phyloP scores from a whole-genome alignment of 257 asterid species.

The Ocimum tenuiflorum region DNA sequence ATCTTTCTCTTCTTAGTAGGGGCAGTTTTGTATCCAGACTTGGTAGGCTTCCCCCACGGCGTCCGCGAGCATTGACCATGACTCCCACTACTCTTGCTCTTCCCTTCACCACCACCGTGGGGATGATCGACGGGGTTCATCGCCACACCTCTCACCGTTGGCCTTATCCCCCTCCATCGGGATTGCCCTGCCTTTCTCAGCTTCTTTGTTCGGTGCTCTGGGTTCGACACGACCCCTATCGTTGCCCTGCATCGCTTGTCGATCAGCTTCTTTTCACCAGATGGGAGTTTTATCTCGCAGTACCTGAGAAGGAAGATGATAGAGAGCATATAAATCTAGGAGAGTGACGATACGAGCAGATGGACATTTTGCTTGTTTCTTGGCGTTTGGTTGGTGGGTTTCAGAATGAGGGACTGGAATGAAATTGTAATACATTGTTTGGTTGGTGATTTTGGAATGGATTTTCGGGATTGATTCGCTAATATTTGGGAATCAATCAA shows the following conservation, averaged over 20 bases:
- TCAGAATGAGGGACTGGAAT: too few relatives aligned
- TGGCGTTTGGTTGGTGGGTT: too few relatives aligned
- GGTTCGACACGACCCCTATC: slow-evolving; percentile 50
- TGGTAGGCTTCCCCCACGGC: slow-evolving; percentile 91
- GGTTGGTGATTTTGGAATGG: too few relatives aligned
- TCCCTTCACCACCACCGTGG: slow-evolving; percentile 94
- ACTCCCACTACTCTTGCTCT: slow-evolving; percentile 82
- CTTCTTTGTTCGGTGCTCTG: slow-evolving; percentile 57
- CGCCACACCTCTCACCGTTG: slow-evolving; percentile 81
- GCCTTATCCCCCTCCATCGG: slow-evolving; percentile 78
- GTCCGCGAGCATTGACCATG: slow-evolving; percentile 53
- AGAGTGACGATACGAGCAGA: background rate
- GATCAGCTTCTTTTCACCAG: slow-evolving; percentile 57
- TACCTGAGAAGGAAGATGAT: slow-evolving; percentile 30
- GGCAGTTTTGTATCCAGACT: slow-evolving; percentile 77
- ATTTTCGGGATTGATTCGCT: too few relatives aligned
- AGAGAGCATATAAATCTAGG: background rate
- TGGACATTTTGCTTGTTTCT: too few relatives aligned
- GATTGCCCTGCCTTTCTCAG: slow-evolving; percentile 75
- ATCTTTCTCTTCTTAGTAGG: slow-evolving; percentile 51
- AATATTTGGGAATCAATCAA: too few relatives aligned
- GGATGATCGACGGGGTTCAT: slow-evolving; percentile 88
- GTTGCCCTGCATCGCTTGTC: slow-evolving; percentile 67
- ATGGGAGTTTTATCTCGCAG: slow-evolving; percentile 67
- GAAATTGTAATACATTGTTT: too few relatives aligned